Percentiles rank a stretch among this genome's conserved stretches.
Evolutionary conservation across 2,329 filamentous ascomycete species (phyloP).

Genomic region (Xylaria sp.): DNA sequence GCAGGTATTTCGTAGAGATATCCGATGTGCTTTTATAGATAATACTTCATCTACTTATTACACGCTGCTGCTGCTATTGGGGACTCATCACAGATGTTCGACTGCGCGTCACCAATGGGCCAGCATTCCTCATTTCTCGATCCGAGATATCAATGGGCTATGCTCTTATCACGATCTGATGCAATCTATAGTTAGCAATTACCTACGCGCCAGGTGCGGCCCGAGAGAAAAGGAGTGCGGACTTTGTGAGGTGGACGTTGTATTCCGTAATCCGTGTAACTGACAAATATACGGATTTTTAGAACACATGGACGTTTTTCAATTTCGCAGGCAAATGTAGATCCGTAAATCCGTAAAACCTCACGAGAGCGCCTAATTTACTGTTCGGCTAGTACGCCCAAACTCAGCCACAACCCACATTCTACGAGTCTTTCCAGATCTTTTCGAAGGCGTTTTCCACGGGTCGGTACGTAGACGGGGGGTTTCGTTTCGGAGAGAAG

Average conservation of each 20-base stretch:
- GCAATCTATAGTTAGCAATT: neutral
- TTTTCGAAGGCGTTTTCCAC: neutral
- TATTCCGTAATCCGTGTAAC: no score
- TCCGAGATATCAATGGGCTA: neutral
- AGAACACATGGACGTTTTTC: no score
- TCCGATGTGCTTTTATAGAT: no score
- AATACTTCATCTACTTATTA: no score
- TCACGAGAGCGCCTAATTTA: neutral
- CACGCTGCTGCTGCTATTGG: neutral
- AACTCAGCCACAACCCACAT: neutral
- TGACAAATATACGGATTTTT: no score
- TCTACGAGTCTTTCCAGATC: neutral
- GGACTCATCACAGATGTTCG: neutral
- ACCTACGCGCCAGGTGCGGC: neutral
- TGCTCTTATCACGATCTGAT: neutral
- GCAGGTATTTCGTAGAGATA: no score
- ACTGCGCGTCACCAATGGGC: neutral
- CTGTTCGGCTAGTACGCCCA: neutral
- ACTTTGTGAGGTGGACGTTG: no score
- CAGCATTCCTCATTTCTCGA: neutral
- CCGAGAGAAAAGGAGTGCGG: no score
- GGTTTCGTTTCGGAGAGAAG: neutral
- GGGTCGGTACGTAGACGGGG: no score
- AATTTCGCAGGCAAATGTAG: no score
- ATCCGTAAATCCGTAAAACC: neutral